Evolutionary conservation across 495 filamentous ascomycete genomes (phyloP).

Genomic region (Tuber microsphaerosporum): DNA sequence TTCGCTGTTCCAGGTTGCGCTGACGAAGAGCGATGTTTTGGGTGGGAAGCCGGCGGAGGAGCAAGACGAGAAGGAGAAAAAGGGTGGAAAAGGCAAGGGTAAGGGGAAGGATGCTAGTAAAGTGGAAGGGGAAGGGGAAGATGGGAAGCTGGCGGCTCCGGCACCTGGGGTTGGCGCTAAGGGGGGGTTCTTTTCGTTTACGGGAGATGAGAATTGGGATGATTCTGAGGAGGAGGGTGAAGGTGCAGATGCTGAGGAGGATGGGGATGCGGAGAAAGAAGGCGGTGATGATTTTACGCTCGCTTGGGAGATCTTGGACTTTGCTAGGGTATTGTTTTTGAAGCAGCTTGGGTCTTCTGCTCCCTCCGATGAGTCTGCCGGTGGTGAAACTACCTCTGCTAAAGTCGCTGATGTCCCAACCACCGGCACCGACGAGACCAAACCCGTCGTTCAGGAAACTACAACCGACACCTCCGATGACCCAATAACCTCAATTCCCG

Average conservation of each 20-base stretch:
- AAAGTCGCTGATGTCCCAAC: constrained; percentile 11
- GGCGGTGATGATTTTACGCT: constrained; percentile 80
- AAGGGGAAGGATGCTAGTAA: constrained; percentile 33
- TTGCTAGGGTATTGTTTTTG: constrained; percentile 72
- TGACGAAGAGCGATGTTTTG: constrained; percentile 88
- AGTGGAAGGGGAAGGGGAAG: constrained; percentile 16
- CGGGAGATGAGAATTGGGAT: constrained; percentile 87
- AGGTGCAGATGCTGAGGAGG: constrained; percentile 31
- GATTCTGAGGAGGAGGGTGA: constrained; percentile 56
- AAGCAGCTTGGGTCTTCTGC: constrained; percentile 48
- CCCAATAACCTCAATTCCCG: constrained; percentile 41
- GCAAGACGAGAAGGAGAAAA: constrained; percentile 43
- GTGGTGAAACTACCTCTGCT: constrained; percentile 5
- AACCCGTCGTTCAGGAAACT: constrained; percentile 36
- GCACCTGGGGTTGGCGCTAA: constrained; percentile 35
- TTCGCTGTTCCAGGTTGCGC: constrained; percentile 82
- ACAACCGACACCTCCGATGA: constrained; percentile 48
- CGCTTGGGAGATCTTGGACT: constrained; percentile 85
- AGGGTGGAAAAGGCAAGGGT: constrained; percentile 44
- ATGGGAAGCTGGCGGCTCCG: constrained; percentile 16
- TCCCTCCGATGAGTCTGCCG: neutral
- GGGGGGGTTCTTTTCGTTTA: constrained; percentile 73
- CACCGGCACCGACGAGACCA: constrained; percentile 47
- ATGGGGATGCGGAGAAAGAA: constrained; percentile 49
- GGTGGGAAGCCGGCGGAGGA: constrained; percentile 62